Conservation (phyloP, 495 filamentous ascomycete genomes). For the Aspergillus olivimuriae region DNA sequence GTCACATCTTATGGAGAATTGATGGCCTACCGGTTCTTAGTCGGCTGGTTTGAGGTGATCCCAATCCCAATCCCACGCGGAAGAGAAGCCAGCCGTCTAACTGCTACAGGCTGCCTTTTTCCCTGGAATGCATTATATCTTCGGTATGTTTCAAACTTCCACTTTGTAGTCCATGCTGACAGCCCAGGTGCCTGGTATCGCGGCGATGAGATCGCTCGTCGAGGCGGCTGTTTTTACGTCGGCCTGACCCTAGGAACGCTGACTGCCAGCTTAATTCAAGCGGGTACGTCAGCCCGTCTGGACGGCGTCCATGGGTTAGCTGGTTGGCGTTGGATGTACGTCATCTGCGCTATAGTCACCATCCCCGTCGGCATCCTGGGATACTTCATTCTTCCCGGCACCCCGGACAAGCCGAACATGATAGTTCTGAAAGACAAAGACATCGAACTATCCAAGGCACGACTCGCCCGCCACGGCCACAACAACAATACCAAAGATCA, state of each 20-base stretch:
- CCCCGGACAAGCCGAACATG: slow-evolving; percentile 38
- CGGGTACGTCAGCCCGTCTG: slow-evolving; percentile 34
- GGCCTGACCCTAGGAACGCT: slow-evolving; percentile 42
- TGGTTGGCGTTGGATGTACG: slow-evolving; percentile 52
- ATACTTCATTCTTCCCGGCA: slow-evolving; percentile 32
- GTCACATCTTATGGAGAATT: slow-evolving; percentile 26
- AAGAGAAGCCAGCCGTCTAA: too few relatives aligned
- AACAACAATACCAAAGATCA: background rate
- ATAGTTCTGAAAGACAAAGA: slow-evolving; percentile 34
- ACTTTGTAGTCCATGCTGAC: background rate
- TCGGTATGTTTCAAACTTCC: slow-evolving; percentile 42
- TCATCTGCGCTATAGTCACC: slow-evolving; percentile 46
- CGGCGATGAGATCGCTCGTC: slow-evolving; percentile 34
- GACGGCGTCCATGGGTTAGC: slow-evolving; percentile 41
- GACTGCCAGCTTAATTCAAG: slow-evolving; percentile 46
- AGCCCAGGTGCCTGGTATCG: slow-evolving; percentile 32
- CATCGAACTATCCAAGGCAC: slow-evolving; percentile 22
- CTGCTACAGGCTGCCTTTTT: slow-evolving; percentile 33
- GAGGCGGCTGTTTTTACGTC: slow-evolving; percentile 44
- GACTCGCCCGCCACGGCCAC: slow-evolving; percentile 23
- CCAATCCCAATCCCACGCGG: too few relatives aligned
- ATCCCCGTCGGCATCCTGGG: slow-evolving; percentile 41
- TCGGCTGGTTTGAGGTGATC: slow-evolving; percentile 77
- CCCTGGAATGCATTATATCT: slow-evolving; percentile 40
- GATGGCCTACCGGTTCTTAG: slow-evolving; percentile 67